A percentile compares a stretch with the other conserved stretches of the same genome.
Evolutionary conservation across 495 filamentous ascomycete genomes (phyloP).

Genomic region (Penicillium goetzii): DNA sequence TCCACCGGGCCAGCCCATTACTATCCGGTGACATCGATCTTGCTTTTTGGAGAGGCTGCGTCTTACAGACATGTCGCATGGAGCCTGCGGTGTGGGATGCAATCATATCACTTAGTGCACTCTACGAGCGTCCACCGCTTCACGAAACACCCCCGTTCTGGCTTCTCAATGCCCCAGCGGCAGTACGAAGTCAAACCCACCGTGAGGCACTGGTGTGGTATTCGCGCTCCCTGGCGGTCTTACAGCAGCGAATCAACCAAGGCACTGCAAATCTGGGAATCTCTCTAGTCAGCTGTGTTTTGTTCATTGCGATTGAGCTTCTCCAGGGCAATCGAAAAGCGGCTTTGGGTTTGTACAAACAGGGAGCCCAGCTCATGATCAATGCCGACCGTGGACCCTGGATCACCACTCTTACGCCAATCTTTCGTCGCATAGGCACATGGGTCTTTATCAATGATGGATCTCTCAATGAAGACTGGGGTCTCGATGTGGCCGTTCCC

Average conservation of each 20-base stretch:
- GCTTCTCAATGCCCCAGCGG: slow-evolving; percentile 28
- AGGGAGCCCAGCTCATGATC: slow-evolving; percentile 35
- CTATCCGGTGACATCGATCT: slow-evolving; percentile 52
- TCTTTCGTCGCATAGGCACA: slow-evolving; percentile 25
- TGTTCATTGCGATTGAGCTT: slow-evolving; percentile 60
- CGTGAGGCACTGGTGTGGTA: slow-evolving; percentile 46
- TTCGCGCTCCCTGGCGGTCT: slow-evolving; percentile 52
- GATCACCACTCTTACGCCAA: slow-evolving; percentile 17
- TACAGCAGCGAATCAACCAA: slow-evolving; percentile 48
- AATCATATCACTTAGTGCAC: slow-evolving; percentile 55
- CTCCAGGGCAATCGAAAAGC: slow-evolving; percentile 52
- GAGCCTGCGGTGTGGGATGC: slow-evolving; percentile 65
- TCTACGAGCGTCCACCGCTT: slow-evolving; percentile 48
- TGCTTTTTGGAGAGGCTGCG: slow-evolving; percentile 59
- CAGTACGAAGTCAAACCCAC: slow-evolving; percentile 41
- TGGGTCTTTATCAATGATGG: slow-evolving; percentile 20
- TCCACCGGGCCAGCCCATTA: slow-evolving; percentile 33
- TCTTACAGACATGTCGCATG: slow-evolving; percentile 58
- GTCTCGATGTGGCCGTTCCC: neutral
- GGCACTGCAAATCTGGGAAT: slow-evolving; percentile 38
- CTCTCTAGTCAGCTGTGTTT: slow-evolving; percentile 52
- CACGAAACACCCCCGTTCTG: slow-evolving; percentile 18
- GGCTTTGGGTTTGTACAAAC: slow-evolving; percentile 46
- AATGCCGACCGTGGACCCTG: slow-evolving; percentile 2
- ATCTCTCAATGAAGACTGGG: slow-evolving; percentile 1